A percentile compares a stretch with the other conserved stretches of the same genome.
Conservation (phyloP, 169 alveolate genomes). For the Sarcocystis neurona region DNA sequence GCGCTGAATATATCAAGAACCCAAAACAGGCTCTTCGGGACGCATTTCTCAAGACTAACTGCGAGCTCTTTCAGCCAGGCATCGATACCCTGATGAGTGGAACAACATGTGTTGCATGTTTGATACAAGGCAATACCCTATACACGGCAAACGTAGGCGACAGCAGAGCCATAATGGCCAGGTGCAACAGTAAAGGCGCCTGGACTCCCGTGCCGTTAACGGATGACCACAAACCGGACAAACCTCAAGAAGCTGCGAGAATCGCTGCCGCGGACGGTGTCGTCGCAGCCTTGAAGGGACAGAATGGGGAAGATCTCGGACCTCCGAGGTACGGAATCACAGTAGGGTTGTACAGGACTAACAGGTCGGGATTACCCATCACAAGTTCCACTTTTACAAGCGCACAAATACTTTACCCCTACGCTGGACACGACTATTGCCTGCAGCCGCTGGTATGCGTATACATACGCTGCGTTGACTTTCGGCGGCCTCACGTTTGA, state of each 20-base stretch:
- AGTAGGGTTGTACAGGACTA: background rate
- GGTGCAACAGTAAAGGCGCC: background rate
- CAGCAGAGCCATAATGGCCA: constrained; percentile 53
- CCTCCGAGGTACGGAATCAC: constrained; percentile 10
- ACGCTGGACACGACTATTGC: too few relatives aligned
- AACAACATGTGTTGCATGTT: constrained; percentile 38
- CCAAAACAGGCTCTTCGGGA: constrained; percentile 20
- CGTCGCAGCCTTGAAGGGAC: constrained; percentile 42
- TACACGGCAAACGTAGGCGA: constrained; percentile 59
- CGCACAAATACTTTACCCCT: too few relatives aligned
- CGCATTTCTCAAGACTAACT: constrained; percentile 1
- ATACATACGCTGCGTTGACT: too few relatives aligned
- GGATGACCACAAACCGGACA: constrained; percentile 64
- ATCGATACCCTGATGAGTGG: constrained; percentile 50
- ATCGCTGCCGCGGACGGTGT: constrained; percentile 38
- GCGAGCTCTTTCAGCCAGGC: background rate
- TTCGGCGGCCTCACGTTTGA: too few relatives aligned
- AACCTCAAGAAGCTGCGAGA: constrained; percentile 40
- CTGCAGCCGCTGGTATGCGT: too few relatives aligned
- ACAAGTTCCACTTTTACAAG: too few relatives aligned
- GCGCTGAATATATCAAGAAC: background rate
- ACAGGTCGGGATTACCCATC: too few relatives aligned
- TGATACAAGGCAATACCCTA: constrained; percentile 21
- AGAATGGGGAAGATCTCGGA: constrained; percentile 24
- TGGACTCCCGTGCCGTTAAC: constrained; percentile 51